These are phyloP conservation scores for Cladosporium sp. DNA, from an alignment of 2,329 filamentous ascomycete species.

Conservation along the genomic window DNA sequence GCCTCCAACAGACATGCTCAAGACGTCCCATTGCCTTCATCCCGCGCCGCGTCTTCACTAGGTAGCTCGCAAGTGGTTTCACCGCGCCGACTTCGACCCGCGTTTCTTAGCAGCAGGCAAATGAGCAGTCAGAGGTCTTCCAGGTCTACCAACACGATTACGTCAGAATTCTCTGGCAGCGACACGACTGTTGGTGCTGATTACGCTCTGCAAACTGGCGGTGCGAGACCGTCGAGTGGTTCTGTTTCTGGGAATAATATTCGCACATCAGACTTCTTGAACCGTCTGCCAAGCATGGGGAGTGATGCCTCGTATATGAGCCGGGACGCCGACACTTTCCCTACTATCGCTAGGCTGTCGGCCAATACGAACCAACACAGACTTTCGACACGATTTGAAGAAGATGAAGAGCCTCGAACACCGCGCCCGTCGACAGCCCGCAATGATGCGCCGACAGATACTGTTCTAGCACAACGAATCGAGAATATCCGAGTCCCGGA, in stretches of 20 bases:
- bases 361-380: conserved; percentile 30
- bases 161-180: conserved; percentile 65
- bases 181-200: conserved; percentile 76
- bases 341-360: conserved; percentile 41
- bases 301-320: conserved; percentile 75
- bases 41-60: conserved; percentile 10
- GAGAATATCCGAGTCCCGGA: conserved; percentile 89
- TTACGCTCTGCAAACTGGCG: conserved; percentile 80
- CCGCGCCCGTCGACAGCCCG: conserved; percentile 61
- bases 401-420: conserved; percentile 69
- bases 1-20: conserved; percentile 21
- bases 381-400: conserved; percentile 31
- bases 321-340: conserved; percentile 26
- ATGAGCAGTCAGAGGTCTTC: conserved; percentile 62
- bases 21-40: conserved; percentile 20
- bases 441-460: conserved; percentile 67
- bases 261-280: conserved; percentile 59
- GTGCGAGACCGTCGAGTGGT: conserved; percentile 51
- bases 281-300: conserved; percentile 80
- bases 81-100: conserved; percentile 45
- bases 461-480: conserved; percentile 82
- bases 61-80: conserved; percentile 9
- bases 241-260: conserved; percentile 15
- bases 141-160: conserved; percentile 56
- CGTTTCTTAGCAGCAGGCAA: conserved; percentile 58